Percentiles rank a stretch among this genome's conserved stretches.
These are phyloP conservation scores for Malassezia pachydermatis DNA, from an alignment of 1,284 basidiomycete species.

Conservation along the genomic window DNA sequence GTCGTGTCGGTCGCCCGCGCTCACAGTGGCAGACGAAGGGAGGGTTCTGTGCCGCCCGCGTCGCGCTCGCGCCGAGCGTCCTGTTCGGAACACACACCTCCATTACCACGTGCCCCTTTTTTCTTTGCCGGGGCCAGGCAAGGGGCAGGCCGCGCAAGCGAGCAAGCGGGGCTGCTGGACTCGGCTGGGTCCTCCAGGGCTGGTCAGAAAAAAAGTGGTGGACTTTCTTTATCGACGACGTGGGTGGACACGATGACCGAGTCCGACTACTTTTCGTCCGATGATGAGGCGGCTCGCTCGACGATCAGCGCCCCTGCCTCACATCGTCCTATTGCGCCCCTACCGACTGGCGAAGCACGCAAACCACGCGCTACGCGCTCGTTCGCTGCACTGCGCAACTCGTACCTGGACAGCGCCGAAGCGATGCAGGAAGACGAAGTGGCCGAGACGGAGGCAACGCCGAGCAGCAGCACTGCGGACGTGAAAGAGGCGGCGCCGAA, in stretches of 20 bases:
- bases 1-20: not conserved
- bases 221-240: too few relatives aligned
- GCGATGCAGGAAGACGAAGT: not conserved
- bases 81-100: slow-evolving; percentile 1
- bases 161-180: too few relatives aligned
- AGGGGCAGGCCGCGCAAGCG: too few relatives aligned
- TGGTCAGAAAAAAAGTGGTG: too few relatives aligned
- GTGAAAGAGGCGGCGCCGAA: not conserved
- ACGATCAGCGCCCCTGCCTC: slow-evolving; percentile 17
- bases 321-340: slow-evolving; percentile 10
- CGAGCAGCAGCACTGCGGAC: not conserved
- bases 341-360: slow-evolving; percentile 10
- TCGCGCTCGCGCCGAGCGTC: not conserved
- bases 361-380: slow-evolving; percentile 9
- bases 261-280: slow-evolving; percentile 18
- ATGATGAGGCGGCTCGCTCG: slow-evolving; percentile 14
- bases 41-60: too few relatives aligned
- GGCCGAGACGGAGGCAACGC: not conserved
- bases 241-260: slow-evolving; percentile 9
- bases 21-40: too few relatives aligned
- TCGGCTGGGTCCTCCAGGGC: too few relatives aligned
- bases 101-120: slow-evolving; percentile 13
- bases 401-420: slow-evolving; percentile 2
- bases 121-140: too few relatives aligned
- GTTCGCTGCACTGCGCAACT: slow-evolving; percentile 10